Conservation (phyloP, 2,329 filamentous ascomycete genomes). For the Fusarium setosum region DNA sequence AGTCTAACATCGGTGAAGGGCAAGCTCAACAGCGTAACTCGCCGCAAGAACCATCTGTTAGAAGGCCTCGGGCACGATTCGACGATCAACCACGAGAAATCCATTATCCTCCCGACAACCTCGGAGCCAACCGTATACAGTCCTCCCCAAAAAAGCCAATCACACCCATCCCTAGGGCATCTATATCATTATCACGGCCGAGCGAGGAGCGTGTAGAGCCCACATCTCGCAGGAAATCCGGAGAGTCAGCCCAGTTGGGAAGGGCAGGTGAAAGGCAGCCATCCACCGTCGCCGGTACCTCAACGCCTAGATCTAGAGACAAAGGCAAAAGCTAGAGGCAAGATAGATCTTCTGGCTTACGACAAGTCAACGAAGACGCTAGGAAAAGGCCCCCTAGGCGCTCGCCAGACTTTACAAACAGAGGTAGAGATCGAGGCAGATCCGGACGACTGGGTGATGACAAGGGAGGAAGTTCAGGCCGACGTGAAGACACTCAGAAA, state of each 20-base stretch:
- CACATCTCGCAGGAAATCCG: conserved; percentile 9
- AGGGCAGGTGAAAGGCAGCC: conserved; percentile 1
- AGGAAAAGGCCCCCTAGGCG: conserved; percentile 10
- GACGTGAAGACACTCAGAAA: conserved; percentile 19
- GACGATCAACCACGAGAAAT: conserved; percentile 21
- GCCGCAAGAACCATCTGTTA: neutral
- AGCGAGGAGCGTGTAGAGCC: conserved; percentile 19
- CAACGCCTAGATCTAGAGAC: conserved; percentile 2
- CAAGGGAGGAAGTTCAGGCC: conserved; percentile 26
- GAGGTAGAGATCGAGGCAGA: neutral
- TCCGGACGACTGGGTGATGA: neutral
- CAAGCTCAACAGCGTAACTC: neutral
- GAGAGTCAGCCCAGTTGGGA: neutral
- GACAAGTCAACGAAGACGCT: conserved; percentile 6
- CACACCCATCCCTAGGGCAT: neutral
- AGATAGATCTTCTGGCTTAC: conserved; percentile 1
- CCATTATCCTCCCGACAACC: conserved; percentile 3
- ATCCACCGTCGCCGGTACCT: neutral
- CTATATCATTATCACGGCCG: neutral
- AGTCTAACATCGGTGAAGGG: conserved; percentile 8
- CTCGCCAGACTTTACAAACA: neutral
- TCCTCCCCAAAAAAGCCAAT: conserved; percentile 19
- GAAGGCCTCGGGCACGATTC: conserved; percentile 25
- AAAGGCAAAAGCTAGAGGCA: conserved; percentile 7
- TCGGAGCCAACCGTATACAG: neutral